Conservation (phyloP, 2,329 filamentous ascomycete genomes). For the Beauveria pseudobassiana region DNA sequence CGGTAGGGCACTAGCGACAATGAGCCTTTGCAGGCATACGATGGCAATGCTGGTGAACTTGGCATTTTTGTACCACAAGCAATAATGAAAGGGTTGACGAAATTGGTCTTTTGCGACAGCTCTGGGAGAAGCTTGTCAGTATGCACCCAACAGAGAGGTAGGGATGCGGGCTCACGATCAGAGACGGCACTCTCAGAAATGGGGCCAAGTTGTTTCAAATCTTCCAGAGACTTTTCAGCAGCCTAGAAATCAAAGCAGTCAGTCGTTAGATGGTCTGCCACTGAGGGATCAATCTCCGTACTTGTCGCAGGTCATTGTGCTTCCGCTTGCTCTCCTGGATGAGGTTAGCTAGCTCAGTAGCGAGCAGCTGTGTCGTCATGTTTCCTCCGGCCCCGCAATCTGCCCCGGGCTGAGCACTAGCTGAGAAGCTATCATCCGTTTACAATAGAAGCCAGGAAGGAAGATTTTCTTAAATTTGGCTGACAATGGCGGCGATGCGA, state of each 20-base stretch:
- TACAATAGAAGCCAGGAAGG: background rate
- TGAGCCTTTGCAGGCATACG: conserved; percentile 80
- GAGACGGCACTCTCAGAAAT: conserved; percentile 30
- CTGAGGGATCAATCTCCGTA: conserved; percentile 29
- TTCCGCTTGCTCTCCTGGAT: conserved; percentile 95
- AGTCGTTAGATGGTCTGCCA: background rate
- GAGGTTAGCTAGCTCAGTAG: conserved; percentile 80
- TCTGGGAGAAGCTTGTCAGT: conserved; percentile 44
- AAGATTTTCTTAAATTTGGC: background rate
- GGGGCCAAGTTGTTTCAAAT: conserved; percentile 55
- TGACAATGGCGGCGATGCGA: background rate
- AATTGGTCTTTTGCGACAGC: conserved; percentile 70
- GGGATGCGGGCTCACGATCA: conserved; percentile 23
- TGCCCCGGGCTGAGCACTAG: conserved; percentile 5
- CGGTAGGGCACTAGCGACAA: conserved; percentile 73
- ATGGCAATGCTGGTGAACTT: conserved; percentile 86
- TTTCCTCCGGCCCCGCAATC: conserved; percentile 25
- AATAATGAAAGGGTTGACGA: conserved; percentile 89
- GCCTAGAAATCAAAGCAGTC: conserved; percentile 45
- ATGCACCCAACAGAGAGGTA: conserved; percentile 13
- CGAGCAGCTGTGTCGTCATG: conserved; percentile 88
- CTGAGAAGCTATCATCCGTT: conserved; percentile 1
- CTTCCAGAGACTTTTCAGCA: conserved; percentile 86
- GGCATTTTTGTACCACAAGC: conserved; percentile 82
- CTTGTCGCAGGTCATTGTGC: conserved; percentile 80